Evolutionary conservation across 2,329 filamentous ascomycete genomes (phyloP).

Genomic region (Berkeleyomyces basicola): DNA sequence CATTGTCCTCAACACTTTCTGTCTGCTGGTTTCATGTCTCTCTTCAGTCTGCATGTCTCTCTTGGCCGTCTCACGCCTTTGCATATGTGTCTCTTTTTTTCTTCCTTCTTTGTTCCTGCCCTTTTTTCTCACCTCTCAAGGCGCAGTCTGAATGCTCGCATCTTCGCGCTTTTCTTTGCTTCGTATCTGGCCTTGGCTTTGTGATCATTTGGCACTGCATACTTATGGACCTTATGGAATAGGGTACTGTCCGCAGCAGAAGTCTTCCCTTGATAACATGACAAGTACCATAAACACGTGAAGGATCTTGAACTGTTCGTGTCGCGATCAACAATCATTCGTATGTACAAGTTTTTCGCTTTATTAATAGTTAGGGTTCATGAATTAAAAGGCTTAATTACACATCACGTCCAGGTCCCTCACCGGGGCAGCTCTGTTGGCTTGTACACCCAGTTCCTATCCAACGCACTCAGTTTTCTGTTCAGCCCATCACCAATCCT

Average conservation of each 20-base stretch:
- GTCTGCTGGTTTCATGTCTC: not conserved
- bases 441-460: constrained; percentile 25
- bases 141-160: not conserved
- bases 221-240: no score
- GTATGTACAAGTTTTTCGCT: no score
- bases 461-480: constrained; percentile 26
- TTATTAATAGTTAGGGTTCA: no score
- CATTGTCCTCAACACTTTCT: not conserved
- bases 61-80: not conserved
- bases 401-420: not conserved
- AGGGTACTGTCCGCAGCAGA: no score
- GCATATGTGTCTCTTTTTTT: not conserved
- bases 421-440: not conserved
- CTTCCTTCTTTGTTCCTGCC: not conserved
- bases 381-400: no score
- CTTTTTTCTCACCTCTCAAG: not conserved
- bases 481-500: constrained; percentile 30
- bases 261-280: no score
- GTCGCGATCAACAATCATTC: no score
- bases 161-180: not conserved
- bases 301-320: no score
- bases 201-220: not conserved
- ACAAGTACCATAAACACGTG: no score
- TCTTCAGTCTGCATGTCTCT: not conserved
- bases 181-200: not conserved